A percentile compares a stretch with the other conserved stretches of the same genome.
Evolutionary conservation across 352 stramenopile species (phyloP).

Genomic region (Pythium sukuiense): DNA sequence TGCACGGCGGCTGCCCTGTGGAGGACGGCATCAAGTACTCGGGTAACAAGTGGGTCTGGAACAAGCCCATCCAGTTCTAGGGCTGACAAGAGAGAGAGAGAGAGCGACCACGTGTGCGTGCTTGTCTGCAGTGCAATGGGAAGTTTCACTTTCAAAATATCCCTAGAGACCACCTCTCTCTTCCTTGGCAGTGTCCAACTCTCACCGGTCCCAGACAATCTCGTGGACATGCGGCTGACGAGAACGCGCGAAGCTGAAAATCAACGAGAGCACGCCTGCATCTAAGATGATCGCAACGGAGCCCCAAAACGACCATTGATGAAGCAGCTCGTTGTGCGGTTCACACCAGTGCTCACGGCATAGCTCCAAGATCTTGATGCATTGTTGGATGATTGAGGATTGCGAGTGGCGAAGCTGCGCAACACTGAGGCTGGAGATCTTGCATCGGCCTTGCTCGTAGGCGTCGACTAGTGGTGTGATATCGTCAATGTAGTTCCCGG

Average conservation of each 20-base stretch:
- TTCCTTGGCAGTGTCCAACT: no score
- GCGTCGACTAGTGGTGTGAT: slow-evolving; percentile 2
- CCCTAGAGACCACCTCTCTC: no score
- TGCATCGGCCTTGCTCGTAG: slow-evolving; percentile 2
- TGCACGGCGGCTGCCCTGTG: slow-evolving; percentile 70
- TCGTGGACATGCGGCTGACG: no score
- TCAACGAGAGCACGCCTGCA: no score
- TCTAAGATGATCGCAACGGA: no score
- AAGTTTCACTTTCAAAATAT: not conserved
- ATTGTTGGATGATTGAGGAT: not conserved
- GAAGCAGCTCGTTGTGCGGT: no score
- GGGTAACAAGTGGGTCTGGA: slow-evolving; percentile 87
- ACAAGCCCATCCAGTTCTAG: slow-evolving; percentile 44
- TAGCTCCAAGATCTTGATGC: not conserved
- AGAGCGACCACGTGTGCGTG: no score
- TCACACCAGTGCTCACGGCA: no score
- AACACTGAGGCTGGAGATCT: slow-evolving; percentile 11
- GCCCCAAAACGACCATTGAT: no score
- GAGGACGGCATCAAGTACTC: slow-evolving; percentile 76
- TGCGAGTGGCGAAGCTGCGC: not conserved
- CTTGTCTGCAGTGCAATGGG: not conserved
- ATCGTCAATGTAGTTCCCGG: slow-evolving; percentile 9
- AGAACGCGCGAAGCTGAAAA: no score
- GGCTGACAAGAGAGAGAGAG: no score
- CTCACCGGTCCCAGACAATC: no score